phyloP scores from a whole-genome alignment of 2,329 filamentous ascomycete species.

The Nigrospora osmanthi region DNA sequence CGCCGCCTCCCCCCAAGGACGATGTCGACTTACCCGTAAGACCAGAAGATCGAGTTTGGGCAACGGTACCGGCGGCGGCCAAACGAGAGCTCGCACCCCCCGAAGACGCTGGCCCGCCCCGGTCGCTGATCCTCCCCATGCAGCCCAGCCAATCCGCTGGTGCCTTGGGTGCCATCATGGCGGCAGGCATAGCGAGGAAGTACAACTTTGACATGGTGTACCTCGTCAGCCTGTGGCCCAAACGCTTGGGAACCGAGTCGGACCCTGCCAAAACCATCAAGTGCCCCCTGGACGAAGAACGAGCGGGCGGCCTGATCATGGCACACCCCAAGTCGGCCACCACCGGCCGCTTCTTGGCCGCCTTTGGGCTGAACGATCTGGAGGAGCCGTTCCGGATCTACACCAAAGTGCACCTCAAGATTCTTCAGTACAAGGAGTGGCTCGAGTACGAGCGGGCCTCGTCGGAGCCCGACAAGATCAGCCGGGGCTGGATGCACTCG shows the following conservation, averaged over 20 bases:
- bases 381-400: conserved; percentile 45
- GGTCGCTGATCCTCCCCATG: neutral
- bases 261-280: conserved; percentile 2
- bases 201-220: conserved; percentile 53
- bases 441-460: conserved; percentile 31
- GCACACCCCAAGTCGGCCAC: conserved; percentile 16
- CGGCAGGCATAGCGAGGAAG: conserved; percentile 44
- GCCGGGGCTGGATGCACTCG: conserved; percentile 1
- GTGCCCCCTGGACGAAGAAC: neutral
- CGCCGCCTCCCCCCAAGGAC: conserved; percentile 17
- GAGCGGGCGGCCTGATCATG: conserved; percentile 5
- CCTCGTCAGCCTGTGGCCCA: conserved; percentile 50
- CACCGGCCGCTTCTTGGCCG: conserved; percentile 44
- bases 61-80: conserved; percentile 1
- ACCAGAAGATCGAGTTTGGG: no score
- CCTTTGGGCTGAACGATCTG: conserved; percentile 43
- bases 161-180: conserved; percentile 42
- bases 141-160: conserved; percentile 23
- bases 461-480: neutral
- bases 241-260: conserved; percentile 1
- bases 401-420: conserved; percentile 38
- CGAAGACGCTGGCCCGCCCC: neutral
- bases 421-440: conserved; percentile 42
- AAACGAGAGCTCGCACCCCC: conserved; percentile 24
- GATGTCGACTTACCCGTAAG: conserved; percentile 4